Conservation (phyloP, 176 grass and related monocot genomes). For the Triticum turgidum region DNA sequence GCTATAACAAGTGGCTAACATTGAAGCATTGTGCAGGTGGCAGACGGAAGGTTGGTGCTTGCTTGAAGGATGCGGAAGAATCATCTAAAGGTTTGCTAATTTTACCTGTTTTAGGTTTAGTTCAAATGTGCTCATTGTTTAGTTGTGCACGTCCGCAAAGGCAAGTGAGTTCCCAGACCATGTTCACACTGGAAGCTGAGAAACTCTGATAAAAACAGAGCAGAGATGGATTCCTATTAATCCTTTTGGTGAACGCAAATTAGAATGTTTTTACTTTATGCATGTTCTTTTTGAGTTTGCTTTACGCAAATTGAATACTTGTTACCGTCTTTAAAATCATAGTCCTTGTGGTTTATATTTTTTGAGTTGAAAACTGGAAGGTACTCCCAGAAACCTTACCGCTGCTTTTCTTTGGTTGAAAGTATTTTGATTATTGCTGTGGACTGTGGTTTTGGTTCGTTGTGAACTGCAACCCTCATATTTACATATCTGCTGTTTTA, state of each 20-base stretch:
- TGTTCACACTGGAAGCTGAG: conserved; percentile 13
- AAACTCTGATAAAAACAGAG: neutral
- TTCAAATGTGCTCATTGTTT: neutral
- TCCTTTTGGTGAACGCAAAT: neutral
- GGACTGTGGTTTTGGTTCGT: neutral
- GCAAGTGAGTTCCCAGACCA: neutral
- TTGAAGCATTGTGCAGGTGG: conserved; percentile 10
- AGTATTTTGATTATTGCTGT: neutral
- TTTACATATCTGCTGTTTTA: neutral
- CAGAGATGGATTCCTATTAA: neutral
- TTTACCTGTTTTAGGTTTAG: neutral
- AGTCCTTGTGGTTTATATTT: neutral
- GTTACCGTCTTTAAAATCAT: neutral
- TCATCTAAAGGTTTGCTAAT: conserved; percentile 35
- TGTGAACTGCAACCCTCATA: neutral
- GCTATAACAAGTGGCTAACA: neutral
- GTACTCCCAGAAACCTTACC: neutral
- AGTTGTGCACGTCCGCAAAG: neutral
- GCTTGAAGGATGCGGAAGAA: neutral
- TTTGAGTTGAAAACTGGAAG: neutral
- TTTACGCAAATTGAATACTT: neutral
- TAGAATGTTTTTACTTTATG: neutral
- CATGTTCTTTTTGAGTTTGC: neutral
- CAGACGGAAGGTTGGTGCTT: neutral
- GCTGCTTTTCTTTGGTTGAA: neutral